Percentiles rank a stretch among this genome's conserved stretches.
Evolutionary conservation across 371 early-diverging fungal genomes (phyloP).

Genomic region (Apophysomyces sp.): DNA sequence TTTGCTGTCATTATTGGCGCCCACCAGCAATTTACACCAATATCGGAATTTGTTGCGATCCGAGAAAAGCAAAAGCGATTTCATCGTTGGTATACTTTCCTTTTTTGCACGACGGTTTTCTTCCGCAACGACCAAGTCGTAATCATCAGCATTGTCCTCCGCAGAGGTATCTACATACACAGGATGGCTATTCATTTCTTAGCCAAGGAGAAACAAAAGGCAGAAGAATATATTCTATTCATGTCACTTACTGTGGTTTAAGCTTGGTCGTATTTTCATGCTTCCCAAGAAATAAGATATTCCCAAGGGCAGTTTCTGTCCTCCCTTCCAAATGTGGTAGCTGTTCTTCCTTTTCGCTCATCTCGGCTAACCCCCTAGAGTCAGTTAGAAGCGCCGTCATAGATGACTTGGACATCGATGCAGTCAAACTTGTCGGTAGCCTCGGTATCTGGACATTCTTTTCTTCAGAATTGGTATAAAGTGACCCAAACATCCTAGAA

Average conservation of each 20-base stretch:
- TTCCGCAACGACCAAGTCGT: conserved; percentile 42
- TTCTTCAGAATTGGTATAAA: conserved; percentile 27
- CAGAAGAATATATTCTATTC: neutral
- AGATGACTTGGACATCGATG: conserved; percentile 35
- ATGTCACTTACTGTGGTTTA: neutral
- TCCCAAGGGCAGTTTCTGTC: neutral
- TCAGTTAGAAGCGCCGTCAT: conserved; percentile 22
- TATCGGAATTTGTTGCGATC: conserved; percentile 29
- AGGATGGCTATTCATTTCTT: neutral
- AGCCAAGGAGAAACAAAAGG: neutral
- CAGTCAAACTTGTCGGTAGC: conserved; percentile 45
- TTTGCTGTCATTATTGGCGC: conserved; percentile 32
- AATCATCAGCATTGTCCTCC: conserved; percentile 31
- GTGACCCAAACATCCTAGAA: conserved; percentile 23
- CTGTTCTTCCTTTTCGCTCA: neutral
- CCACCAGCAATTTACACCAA: conserved; percentile 39
- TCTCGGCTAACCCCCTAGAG: neutral
- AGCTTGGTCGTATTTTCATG: neutral
- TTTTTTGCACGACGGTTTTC: conserved; percentile 37
- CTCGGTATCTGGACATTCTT: conserved; percentile 42
- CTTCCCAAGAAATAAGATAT: conserved; percentile 1
- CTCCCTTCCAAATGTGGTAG: neutral
- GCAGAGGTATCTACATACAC: neutral
- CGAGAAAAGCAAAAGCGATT: conserved; percentile 40
- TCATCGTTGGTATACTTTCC: conserved; percentile 18